A percentile compares a stretch with the other conserved stretches of the same genome.
Evolutionary conservation across 2,329 filamentous ascomycete species (phyloP).

Genomic region (Aspergillus brunneoviolaceus): DNA sequence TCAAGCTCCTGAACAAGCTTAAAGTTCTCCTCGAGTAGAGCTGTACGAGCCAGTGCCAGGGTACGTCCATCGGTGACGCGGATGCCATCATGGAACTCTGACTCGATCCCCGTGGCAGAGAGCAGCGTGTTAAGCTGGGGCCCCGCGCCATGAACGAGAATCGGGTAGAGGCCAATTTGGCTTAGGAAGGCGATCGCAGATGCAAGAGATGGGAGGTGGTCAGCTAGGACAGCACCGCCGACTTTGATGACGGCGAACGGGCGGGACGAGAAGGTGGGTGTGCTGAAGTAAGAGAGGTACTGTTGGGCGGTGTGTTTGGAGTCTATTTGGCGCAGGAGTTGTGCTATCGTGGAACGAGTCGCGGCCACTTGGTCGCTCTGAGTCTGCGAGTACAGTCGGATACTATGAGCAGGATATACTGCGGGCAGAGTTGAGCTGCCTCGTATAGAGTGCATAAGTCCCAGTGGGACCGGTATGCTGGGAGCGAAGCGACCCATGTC

Average conservation of each 20-base stretch:
- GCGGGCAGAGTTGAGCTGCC: not conserved
- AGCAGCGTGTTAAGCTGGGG: constrained; percentile 92
- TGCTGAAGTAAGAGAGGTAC: constrained; percentile 96
- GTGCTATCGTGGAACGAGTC: constrained; percentile 78
- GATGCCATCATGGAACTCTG: constrained; percentile 94
- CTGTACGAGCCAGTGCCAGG: constrained; percentile 80
- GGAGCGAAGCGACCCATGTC: not conserved
- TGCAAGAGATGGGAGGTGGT: constrained; percentile 88
- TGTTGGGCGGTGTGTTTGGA: constrained; percentile 96
- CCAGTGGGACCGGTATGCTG: not conserved
- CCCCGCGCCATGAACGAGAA: constrained; percentile 92
- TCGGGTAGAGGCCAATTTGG: constrained; percentile 89
- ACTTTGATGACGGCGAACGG: constrained; percentile 99
- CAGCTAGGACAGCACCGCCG: constrained; percentile 90
- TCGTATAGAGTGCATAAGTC: not conserved
- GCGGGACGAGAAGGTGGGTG: constrained; percentile 74
- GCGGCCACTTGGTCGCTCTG: constrained; percentile 53
- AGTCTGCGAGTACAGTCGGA: constrained; percentile 47
- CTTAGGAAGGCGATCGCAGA: constrained; percentile 87
- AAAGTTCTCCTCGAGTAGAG: constrained; percentile 94
- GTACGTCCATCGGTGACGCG: constrained; percentile 95
- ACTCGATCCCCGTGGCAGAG: constrained; percentile 86
- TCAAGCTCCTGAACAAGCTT: constrained; percentile 88
- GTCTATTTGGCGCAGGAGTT: constrained; percentile 90
- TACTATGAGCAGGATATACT: not conserved